Evolutionary conservation across 2,329 filamentous ascomycete species (phyloP).

Genomic region (Cladosporium sp.): DNA sequence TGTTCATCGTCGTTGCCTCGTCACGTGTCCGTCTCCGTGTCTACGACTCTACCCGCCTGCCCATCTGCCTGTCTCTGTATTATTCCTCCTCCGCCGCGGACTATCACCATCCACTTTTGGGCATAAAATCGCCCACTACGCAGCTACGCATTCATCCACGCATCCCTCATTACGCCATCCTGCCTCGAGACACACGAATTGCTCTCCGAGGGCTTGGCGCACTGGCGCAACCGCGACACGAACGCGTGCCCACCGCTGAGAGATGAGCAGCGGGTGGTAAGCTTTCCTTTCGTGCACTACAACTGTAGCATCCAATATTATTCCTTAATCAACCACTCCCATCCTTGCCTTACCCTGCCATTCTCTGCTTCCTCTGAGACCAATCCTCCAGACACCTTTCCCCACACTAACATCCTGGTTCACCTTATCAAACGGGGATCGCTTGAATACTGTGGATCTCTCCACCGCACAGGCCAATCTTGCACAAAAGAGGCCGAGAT

Average conservation of each 20-base stretch:
- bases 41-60: background rate
- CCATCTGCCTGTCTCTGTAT: no score
- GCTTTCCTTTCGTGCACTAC: background rate
- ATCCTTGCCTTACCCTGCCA: background rate
- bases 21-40: no score
- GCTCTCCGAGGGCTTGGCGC: conserved; percentile 4
- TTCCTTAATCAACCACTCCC: no score
- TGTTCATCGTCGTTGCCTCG: no score
- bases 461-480: background rate
- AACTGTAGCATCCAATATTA: background rate
- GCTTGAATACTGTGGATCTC: conserved; percentile 1
- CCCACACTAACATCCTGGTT: background rate
- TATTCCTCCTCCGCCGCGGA: no score
- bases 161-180: background rate
- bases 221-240: background rate
- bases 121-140: no score
- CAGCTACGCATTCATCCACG: no score
- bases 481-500: background rate
- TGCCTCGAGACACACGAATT: background rate
- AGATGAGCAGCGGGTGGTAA: conserved; percentile 2
- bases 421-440: background rate
- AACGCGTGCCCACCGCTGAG: conserved; percentile 2
- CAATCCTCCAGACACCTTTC: background rate
- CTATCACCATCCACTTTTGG: no score
- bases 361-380: background rate